Percentiles rank a stretch among this genome's conserved stretches.
phyloP scores from a whole-genome alignment of 257 asterid genomes.

The Solanum verrucosum region DNA sequence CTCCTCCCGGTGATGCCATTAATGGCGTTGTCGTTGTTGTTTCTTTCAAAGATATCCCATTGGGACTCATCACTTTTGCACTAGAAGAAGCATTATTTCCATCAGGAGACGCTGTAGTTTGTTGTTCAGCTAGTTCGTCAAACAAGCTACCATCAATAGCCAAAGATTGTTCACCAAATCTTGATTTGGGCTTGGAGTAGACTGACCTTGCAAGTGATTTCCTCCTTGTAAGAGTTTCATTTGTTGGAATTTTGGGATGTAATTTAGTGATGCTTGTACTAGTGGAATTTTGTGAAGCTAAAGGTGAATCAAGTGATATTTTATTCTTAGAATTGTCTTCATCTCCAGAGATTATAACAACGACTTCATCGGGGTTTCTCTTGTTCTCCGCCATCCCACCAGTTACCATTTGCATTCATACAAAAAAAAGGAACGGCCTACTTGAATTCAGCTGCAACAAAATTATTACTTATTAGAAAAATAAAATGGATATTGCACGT shows the following conservation, averaged over 20 bases:
- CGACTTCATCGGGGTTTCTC: constrained; percentile 32
- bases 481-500: too few relatives aligned
- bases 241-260: constrained; percentile 59
- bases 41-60: constrained; percentile 15
- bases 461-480: too few relatives aligned
- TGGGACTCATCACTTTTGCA: constrained; percentile 14
- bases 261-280: constrained; percentile 43
- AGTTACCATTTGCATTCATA: constrained; percentile 21
- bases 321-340: constrained; percentile 16
- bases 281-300: constrained; percentile 22
- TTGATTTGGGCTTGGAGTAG: constrained; percentile 64
- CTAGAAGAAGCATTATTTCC: constrained; percentile 35
- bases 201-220: constrained; percentile 39
- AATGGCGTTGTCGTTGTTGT: constrained; percentile 23
- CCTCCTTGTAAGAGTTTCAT: constrained; percentile 36
- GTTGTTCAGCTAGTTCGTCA: constrained; percentile 13
- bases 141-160: constrained; percentile 21
- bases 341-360: constrained; percentile 38
- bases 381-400: constrained; percentile 56
- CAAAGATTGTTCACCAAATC: constrained; percentile 70
- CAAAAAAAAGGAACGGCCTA: not conserved
- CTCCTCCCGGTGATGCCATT: constrained; percentile 42
- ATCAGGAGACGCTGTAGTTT: not conserved
- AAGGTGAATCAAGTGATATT: constrained; percentile 22
- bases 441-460: not conserved